Base-by-base conservation (phyloP, 169 alveolate species). In the Theileria equi region DNA sequence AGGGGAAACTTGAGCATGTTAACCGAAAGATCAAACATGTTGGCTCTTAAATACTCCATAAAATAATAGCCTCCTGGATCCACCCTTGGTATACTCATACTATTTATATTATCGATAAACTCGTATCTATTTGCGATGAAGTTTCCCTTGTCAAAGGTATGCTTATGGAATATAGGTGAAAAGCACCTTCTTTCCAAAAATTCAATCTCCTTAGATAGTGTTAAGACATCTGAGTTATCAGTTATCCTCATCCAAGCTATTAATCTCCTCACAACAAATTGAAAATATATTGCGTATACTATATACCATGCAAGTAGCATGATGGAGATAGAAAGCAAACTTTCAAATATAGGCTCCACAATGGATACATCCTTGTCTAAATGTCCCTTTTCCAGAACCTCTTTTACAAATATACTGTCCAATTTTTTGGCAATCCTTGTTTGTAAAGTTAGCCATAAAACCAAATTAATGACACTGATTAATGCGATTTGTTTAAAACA, bases 1-100 rank as follows among this genome's bases (percentile, higher is more conserved):
- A 81, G 76, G 4, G 94, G 92, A 11, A 89, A 76, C 55, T 74
- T 86, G 26, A 87, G 70, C 71, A 89, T 41, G 29, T 86, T 69
- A 44, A 81, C 87, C 16, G 88, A 71, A 54, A 78, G 77, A 57
- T 81, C 72, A 35, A 89, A 61, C 32, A 89, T 43, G 31, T 83
- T 72, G 2, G 93, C 94, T 32, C 93, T 64, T 88, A 89, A 50
- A 57, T 89, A 89, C 44, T 89, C 94, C 82, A 72, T 73, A 66
- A 83, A 89, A 55, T 88, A 87, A 58, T 80, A 81, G 25, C 91
- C 90, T 23, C 82, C 78, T 35, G 92, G 91, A 53, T 80, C 92
- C 21, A 86, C 43, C 13, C 80, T 90, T 21, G 80, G 90, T 25
- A 84, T 69, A 68, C 84, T 82, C 86, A 59, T 82, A 31, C 74